phyloP scores from a whole-genome alignment of 139 green algal species.

The Picochlorum costavermella region DNA sequence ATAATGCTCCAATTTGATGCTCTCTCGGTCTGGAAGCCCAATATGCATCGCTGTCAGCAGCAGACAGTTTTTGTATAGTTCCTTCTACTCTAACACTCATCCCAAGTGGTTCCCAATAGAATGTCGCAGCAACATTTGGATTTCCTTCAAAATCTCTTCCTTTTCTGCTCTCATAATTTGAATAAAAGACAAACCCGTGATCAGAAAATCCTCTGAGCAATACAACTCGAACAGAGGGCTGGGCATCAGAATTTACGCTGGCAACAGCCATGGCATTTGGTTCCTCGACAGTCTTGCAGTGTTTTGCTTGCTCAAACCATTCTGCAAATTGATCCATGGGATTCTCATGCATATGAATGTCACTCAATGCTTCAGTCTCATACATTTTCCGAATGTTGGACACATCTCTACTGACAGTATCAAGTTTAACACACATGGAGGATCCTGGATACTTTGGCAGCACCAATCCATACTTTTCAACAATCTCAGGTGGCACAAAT shows the following conservation, averaged over 20 bases:
- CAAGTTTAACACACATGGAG: slow-evolving; percentile 50
- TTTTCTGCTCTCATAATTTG: slow-evolving; percentile 73
- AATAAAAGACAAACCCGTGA: slow-evolving; percentile 82
- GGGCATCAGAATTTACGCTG: slow-evolving; percentile 25
- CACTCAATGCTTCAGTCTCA: slow-evolving; percentile 24
- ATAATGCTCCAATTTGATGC: slow-evolving; percentile 70
- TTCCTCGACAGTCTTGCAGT: slow-evolving; percentile 42
- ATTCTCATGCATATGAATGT: slow-evolving; percentile 27
- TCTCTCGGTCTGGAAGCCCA: slow-evolving; percentile 67
- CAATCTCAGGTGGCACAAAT: slow-evolving; percentile 68
- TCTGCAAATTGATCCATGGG: slow-evolving; percentile 58
- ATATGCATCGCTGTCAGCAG: slow-evolving; percentile 70
- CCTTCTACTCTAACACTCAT: slow-evolving; percentile 77
- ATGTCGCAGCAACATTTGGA: slow-evolving; percentile 35
- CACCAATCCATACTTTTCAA: slow-evolving; percentile 58
- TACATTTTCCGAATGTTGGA: not conserved
- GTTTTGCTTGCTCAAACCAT: slow-evolving; percentile 46
- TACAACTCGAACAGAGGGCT: slow-evolving; percentile 64
- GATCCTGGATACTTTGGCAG: slow-evolving; percentile 72
- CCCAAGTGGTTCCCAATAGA: slow-evolving; percentile 82
- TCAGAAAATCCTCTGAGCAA: slow-evolving; percentile 76
- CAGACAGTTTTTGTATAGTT: slow-evolving; percentile 47
- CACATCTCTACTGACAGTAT: slow-evolving; percentile 5
- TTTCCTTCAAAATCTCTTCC: slow-evolving; percentile 44
- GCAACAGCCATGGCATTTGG: slow-evolving; percentile 76